Evolutionary conservation across 2,329 filamentous ascomycete genomes (phyloP).

Genomic region (Pestalotiopsis sp.): DNA sequence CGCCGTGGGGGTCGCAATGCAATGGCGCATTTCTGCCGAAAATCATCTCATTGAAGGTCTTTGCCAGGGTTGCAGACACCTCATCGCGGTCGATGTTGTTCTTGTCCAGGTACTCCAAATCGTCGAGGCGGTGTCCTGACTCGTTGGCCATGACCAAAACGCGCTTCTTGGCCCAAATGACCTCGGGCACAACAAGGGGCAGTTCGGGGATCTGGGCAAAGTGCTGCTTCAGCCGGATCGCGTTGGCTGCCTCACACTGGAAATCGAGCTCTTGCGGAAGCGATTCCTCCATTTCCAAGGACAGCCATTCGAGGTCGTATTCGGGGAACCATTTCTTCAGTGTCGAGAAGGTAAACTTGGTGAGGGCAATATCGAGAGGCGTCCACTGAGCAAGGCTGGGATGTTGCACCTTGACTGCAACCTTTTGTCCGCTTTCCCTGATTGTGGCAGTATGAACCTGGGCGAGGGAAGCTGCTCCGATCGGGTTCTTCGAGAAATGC

Average conservation of each 20-base stretch:
- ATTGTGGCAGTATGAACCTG: slow-evolving; percentile 91
- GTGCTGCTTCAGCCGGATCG: slow-evolving; percentile 76
- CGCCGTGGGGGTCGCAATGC: slow-evolving; percentile 96
- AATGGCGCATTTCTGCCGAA: slow-evolving; percentile 87
- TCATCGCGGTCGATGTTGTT: slow-evolving; percentile 93
- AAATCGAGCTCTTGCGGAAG: slow-evolving; percentile 94
- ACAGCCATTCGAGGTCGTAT: slow-evolving; percentile 96
- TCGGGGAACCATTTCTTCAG: slow-evolving; percentile 95
- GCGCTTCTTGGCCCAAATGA: slow-evolving; percentile 85
- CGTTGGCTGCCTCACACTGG: slow-evolving; percentile 81
- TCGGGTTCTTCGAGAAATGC: slow-evolving; percentile 77
- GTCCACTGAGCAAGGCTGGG: slow-evolving; percentile 88
- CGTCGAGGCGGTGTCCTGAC: slow-evolving; percentile 83
- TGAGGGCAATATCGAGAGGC: slow-evolving; percentile 83
- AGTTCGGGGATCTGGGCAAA: slow-evolving; percentile 74
- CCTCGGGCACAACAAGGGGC: slow-evolving; percentile 87
- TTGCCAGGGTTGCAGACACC: slow-evolving; percentile 86
- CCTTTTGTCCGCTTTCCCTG: slow-evolving; percentile 79
- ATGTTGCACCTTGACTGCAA: slow-evolving; percentile 97
- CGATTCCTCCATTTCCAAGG: slow-evolving; percentile 88
- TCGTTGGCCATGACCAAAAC: slow-evolving; percentile 97
- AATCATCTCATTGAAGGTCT: slow-evolving; percentile 99
- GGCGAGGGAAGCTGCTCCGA: slow-evolving; percentile 90
- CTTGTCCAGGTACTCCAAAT: slow-evolving; percentile 81
- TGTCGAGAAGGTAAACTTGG: slow-evolving; percentile 84